These are phyloP conservation scores for Bathelium albidoporum DNA, from an alignment of 495 filamentous ascomycete species.

Conservation along the genomic window DNA sequence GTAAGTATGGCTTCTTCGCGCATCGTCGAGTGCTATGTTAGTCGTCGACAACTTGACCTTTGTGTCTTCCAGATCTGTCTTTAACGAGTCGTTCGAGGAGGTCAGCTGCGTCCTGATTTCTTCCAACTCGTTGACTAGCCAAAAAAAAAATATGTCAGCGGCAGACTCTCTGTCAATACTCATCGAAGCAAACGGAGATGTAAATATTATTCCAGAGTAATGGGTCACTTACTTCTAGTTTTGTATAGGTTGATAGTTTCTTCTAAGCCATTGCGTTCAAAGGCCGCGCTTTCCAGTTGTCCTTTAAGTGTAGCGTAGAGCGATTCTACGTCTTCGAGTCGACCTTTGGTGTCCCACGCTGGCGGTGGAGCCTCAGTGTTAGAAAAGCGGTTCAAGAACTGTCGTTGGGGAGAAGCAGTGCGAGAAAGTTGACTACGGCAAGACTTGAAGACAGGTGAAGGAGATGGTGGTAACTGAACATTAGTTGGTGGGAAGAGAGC, in stretches of 20 bases:
- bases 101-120: constrained; percentile 45
- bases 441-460: not conserved
- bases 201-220: not conserved
- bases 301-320: constrained; percentile 50
- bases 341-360: constrained; percentile 63
- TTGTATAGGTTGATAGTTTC: constrained; percentile 63
- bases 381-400: constrained; percentile 8
- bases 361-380: constrained; percentile 15
- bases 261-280: constrained; percentile 52
- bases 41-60: constrained; percentile 38
- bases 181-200: constrained; percentile 5
- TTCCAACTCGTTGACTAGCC: constrained; percentile 59
- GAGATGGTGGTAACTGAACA: not conserved
- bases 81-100: constrained; percentile 45
- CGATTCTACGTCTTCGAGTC: constrained; percentile 55
- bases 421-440: not conserved
- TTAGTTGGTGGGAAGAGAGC: not conserved
- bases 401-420: not conserved
- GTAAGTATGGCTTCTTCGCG: constrained; percentile 43
- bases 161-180: not conserved
- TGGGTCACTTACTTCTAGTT: constrained; percentile 51
- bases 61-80: constrained; percentile 48
- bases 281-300: constrained; percentile 49
- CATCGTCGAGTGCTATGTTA: constrained; percentile 39
- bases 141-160: constrained; percentile 13